Evolutionary conservation across 805 yeast species (phyloP).

Genomic region (Wickerhamomyces xylosicus): DNA sequence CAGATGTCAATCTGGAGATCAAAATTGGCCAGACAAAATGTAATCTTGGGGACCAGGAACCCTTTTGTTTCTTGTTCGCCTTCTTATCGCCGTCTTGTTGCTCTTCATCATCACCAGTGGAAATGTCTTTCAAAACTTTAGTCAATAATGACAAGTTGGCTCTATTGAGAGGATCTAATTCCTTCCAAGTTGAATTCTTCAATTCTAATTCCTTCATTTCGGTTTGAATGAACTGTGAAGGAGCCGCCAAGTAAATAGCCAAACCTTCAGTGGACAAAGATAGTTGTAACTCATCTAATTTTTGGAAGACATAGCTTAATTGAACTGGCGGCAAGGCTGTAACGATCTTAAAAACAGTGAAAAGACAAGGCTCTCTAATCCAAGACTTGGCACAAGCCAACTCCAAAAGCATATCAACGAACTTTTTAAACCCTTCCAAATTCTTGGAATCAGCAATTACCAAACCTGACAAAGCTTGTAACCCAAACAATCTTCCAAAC

Average conservation of each 20-base stretch:
- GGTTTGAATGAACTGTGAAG: conserved; percentile 16
- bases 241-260: conserved; percentile 53
- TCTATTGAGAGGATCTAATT: conserved; percentile 61
- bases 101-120: conserved; percentile 23
- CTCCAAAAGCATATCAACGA: conserved; percentile 39
- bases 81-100: conserved; percentile 7
- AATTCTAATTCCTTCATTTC: conserved; percentile 5
- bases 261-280: conserved; percentile 71
- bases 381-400: conserved; percentile 63
- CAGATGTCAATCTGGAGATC: conserved; percentile 26
- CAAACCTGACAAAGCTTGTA: conserved; percentile 57
- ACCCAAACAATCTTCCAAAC: conserved; percentile 80
- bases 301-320: conserved; percentile 25
- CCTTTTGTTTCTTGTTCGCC: conserved; percentile 37
- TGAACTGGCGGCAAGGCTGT: conserved; percentile 14
- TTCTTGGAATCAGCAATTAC: conserved; percentile 5
- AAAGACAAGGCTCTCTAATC: conserved; percentile 77
- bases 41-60: conserved; percentile 64
- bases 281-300: conserved; percentile 42
- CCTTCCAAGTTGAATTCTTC: conserved; percentile 42
- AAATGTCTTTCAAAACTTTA: conserved; percentile 52
- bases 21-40: conserved; percentile 71
- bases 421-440: conserved; percentile 23
- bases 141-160: conserved; percentile 55
- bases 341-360: conserved; percentile 54